Conservation (phyloP, 768 basidiomycete species). For the Kwoniella mangroviensis region DNA sequence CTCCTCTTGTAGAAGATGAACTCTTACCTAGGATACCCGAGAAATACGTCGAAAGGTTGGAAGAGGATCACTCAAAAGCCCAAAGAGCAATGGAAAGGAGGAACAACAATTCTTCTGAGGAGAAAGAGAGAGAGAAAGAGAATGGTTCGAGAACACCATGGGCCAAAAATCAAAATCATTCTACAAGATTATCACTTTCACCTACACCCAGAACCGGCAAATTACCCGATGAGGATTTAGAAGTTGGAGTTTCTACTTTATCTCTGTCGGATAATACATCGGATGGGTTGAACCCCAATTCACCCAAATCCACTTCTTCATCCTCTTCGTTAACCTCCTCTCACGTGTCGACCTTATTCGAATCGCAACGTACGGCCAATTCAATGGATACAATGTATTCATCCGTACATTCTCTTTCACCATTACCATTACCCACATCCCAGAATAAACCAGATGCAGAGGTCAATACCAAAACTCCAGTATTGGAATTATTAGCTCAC, state of each 20-base stretch:
- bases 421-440: constrained; percentile 17
- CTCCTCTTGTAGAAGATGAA: constrained; percentile 43
- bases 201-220: constrained; percentile 2
- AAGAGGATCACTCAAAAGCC: constrained; percentile 46
- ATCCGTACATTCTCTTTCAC: constrained; percentile 9
- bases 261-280: constrained; percentile 33
- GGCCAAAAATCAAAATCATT: constrained; percentile 2
- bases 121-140: constrained; percentile 1
- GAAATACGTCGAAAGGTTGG: constrained; percentile 50
- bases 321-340: constrained; percentile 27
- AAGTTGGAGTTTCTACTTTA: constrained; percentile 41
- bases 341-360: constrained; percentile 19
- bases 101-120: background rate
- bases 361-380: constrained; percentile 12
- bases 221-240: constrained; percentile 18
- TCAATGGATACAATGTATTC: constrained; percentile 1
- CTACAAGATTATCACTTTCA: constrained; percentile 2
- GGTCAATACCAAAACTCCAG: constrained; percentile 26
- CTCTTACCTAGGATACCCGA: constrained; percentile 45
- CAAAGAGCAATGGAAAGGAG: constrained; percentile 28
- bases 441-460: constrained; percentile 6
- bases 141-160: constrained; percentile 23
- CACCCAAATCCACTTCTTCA: constrained; percentile 32
- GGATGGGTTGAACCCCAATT: background rate
- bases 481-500: constrained; percentile 35